Evolutionary conservation across 2,329 filamentous ascomycete species (phyloP).

Genomic region (Talaromyces verruculosus): DNA sequence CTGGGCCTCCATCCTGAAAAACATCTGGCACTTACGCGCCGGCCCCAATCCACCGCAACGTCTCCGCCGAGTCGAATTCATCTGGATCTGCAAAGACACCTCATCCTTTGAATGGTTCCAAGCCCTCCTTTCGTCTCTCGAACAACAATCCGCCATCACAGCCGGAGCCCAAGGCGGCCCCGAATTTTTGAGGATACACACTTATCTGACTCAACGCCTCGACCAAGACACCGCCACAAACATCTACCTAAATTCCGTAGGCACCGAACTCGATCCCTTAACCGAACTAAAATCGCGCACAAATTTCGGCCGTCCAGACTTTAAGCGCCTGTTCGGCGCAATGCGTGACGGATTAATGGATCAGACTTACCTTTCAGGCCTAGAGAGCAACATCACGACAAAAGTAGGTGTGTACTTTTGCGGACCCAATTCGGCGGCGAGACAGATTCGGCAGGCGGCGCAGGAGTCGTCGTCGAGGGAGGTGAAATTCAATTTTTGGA

Average conservation of each 20-base stretch:
- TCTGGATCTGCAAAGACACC: constrained; percentile 97
- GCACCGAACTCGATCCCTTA: constrained; percentile 80
- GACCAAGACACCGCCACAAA: constrained; percentile 93
- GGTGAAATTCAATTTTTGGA: constrained; percentile 97
- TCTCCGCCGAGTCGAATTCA: constrained; percentile 93
- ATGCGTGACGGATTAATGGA: constrained; percentile 89
- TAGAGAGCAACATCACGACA: constrained; percentile 72
- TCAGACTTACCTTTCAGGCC: constrained; percentile 77
- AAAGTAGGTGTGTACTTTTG: constrained; percentile 98
- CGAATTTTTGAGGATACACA: constrained; percentile 97
- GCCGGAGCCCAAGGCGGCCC: constrained; percentile 54
- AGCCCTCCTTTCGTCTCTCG: constrained; percentile 83
- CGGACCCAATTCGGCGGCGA: constrained; percentile 76
- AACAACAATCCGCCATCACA: constrained; percentile 75
- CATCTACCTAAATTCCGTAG: constrained; percentile 94
- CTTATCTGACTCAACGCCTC: constrained; percentile 90
- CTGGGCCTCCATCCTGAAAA: constrained; percentile 86
- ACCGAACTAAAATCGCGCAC: constrained; percentile 88
- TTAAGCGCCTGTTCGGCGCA: constrained; percentile 71
- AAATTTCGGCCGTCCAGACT: constrained; percentile 93
- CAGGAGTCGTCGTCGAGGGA: constrained; percentile 70
- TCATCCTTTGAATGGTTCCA: constrained; percentile 99
- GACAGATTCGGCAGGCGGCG: constrained; percentile 80
- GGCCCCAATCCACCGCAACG: constrained; percentile 84
- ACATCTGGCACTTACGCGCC: constrained; percentile 95